A percentile compares a stretch with the other conserved stretches of the same genome.
Evolutionary conservation across 176 grass and related monocot genomes (phyloP).

Genomic region (Cenchrus americanus): DNA sequence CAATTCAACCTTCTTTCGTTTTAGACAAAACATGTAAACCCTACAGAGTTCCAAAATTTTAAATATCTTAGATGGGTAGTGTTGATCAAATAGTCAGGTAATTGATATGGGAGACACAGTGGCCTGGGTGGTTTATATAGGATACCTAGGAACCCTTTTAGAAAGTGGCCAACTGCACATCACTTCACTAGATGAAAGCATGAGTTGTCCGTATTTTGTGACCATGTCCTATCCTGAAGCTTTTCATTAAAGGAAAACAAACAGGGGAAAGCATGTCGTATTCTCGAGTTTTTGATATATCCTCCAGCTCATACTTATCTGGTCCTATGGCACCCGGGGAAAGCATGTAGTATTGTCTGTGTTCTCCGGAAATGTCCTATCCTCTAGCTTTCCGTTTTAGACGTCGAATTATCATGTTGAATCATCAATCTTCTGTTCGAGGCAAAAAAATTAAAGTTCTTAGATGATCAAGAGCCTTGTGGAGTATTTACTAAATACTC

Average conservation of each 20-base stretch:
- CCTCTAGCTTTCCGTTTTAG: not conserved
- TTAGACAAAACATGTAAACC: no score
- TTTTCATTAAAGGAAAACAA: not conserved
- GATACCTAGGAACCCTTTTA: not conserved
- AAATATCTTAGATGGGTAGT: no score
- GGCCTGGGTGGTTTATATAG: slow-evolving; percentile 3
- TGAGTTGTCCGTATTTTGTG: not conserved
- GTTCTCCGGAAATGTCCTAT: not conserved
- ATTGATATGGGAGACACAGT: not conserved
- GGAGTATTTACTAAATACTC: no score
- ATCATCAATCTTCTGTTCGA: not conserved
- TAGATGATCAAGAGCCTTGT: no score
- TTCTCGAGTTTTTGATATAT: not conserved
- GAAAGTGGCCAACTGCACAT: not conserved
- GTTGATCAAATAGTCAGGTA: not conserved
- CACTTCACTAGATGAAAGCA: not conserved
- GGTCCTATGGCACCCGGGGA: not conserved
- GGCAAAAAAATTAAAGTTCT: no score
- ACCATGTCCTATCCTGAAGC: not conserved
- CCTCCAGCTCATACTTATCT: not conserved
- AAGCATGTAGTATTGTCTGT: not conserved
- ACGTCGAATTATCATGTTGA: not conserved
- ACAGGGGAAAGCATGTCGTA: not conserved
- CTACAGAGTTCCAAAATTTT: no score
- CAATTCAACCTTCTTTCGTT: no score